Evolutionary conservation across 495 filamentous ascomycete species (phyloP).

Genomic region (Daldinia decipiens): DNA sequence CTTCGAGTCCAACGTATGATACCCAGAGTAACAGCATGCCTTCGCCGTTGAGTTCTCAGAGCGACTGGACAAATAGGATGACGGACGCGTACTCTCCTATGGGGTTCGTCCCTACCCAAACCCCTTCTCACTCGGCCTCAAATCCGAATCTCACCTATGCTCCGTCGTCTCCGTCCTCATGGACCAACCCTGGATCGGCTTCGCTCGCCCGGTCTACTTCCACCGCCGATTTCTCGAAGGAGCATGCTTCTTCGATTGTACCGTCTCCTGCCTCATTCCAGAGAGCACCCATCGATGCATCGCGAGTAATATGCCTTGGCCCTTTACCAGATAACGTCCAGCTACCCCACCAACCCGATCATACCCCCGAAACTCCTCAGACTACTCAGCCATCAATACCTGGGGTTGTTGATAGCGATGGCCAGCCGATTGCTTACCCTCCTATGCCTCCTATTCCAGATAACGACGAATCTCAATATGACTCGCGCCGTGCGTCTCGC

Average conservation of each 20-base stretch:
- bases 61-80: conserved; percentile 53
- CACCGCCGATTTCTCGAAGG: conserved; percentile 44
- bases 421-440: conserved; percentile 38
- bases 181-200: conserved; percentile 47
- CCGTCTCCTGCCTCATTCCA: conserved; percentile 53
- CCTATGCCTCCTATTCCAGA: conserved; percentile 35
- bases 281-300: conserved; percentile 60
- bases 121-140: conserved; percentile 42
- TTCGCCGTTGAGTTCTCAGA: conserved; percentile 58
- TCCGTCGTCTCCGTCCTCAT: conserved; percentile 51
- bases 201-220: conserved; percentile 52
- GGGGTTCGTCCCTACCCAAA: conserved; percentile 46
- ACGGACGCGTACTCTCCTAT: conserved; percentile 57
- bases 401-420: conserved; percentile 49
- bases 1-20: conserved; percentile 55
- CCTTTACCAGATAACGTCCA: conserved; percentile 61
- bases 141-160: conserved; percentile 48
- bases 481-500: conserved; percentile 20
- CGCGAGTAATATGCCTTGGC: conserved; percentile 61
- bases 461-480: conserved; percentile 20
- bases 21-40: conserved; percentile 54
- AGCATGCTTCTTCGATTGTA: conserved; percentile 39
- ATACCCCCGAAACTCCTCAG: conserved; percentile 20
- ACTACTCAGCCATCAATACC: conserved; percentile 45
- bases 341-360: conserved; percentile 51